Evolutionary conservation across 768 basidiomycete species (phyloP).

Genomic region (Lentinula aciculospora): DNA sequence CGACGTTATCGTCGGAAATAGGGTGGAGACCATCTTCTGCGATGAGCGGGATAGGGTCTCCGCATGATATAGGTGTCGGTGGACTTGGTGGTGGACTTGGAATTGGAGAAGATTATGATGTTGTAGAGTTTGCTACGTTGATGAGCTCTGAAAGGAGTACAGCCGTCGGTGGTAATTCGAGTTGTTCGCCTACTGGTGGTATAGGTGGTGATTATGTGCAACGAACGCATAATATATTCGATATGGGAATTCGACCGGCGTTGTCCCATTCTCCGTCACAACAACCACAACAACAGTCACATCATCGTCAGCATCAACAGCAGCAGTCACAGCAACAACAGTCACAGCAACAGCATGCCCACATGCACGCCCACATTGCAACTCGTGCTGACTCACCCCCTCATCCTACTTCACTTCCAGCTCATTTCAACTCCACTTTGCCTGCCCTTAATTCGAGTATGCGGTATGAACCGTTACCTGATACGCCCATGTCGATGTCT

Average conservation of each 20-base stretch:
- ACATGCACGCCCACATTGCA: too few species aligned
- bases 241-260: conserved; percentile 18
- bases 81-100: too few species aligned
- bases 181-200: conserved; percentile 3
- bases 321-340: not conserved
- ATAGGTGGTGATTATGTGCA: conserved; percentile 9
- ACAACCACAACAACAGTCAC: conserved; percentile 6
- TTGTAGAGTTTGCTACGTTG: conserved; percentile 68
- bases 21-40: conserved; percentile 25
- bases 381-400: conserved; percentile 17
- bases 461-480: conserved; percentile 42
- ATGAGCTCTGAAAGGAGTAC: conserved; percentile 30
- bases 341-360: not conserved
- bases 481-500: conserved; percentile 11
- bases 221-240: conserved; percentile 33
- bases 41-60: conserved; percentile 36
- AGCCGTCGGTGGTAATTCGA: too few species aligned
- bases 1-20: conserved; percentile 8
- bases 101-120: conserved; percentile 50
- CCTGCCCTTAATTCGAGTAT: conserved; percentile 48
- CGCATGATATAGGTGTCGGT: conserved; percentile 31
- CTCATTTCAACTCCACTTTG: conserved; percentile 44
- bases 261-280: conserved; percentile 19
- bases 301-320: conserved; percentile 2
- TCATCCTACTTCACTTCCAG: conserved; percentile 19